These are phyloP conservation scores for Beauveria pseudobassiana DNA, from an alignment of 2,329 filamentous ascomycete species.

Conservation along the genomic window DNA sequence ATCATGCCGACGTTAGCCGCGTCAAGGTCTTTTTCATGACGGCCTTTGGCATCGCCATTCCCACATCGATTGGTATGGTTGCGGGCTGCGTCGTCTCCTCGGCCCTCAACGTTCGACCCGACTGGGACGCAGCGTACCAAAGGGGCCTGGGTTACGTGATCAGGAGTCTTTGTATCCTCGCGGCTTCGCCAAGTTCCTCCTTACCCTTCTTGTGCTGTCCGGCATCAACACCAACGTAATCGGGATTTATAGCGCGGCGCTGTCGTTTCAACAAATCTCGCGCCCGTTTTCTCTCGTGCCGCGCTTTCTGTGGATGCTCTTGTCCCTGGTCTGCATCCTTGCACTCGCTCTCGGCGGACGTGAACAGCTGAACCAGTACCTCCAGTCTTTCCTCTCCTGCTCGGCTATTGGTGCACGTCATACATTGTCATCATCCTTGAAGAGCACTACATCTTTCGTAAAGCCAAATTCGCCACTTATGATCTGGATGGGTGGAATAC, in stretches of 20 bases:
- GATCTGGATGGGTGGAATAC: constrained; percentile 39
- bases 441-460: constrained; percentile 36
- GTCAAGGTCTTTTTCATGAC: constrained; percentile 42
- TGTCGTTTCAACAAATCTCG: constrained; percentile 34
- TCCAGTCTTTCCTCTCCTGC: constrained; percentile 38
- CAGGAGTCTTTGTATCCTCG: constrained; percentile 35
- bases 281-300: constrained; percentile 28
- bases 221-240: constrained; percentile 31
- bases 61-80: constrained; percentile 41
- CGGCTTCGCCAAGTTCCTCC: constrained; percentile 38
- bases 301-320: constrained; percentile 32
- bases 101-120: constrained; percentile 29
- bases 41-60: constrained; percentile 37
- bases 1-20: constrained; percentile 36
- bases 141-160: constrained; percentile 38
- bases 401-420: constrained; percentile 38
- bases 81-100: constrained; percentile 36
- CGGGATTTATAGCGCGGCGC: constrained; percentile 30
- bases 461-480: constrained; percentile 31
- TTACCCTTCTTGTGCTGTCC: constrained; percentile 29
- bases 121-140: constrained; percentile 32
- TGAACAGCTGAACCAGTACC: constrained; percentile 30
- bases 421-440: constrained; percentile 33
- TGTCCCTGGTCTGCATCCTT: constrained; percentile 33
- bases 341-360: constrained; percentile 33